Evolutionary conservation across 164 flowering plant genomes (phyloP).

Genomic region (Berberis thunbergii): DNA sequence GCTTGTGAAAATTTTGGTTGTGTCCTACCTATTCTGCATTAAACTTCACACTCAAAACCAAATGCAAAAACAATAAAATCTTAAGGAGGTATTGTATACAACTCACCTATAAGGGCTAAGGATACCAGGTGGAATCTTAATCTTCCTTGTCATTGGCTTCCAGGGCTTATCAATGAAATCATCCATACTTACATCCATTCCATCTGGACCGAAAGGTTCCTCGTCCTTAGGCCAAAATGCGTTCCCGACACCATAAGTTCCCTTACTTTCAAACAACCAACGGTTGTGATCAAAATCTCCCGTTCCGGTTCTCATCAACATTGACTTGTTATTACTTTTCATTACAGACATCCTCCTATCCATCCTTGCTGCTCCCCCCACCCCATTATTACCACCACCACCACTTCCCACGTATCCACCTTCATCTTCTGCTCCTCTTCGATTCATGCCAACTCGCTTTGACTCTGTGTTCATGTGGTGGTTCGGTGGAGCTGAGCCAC

Average conservation of each 20-base stretch:
- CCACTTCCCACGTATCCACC: not conserved
- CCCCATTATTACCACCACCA: not conserved
- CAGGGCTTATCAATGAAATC: conserved; percentile 6
- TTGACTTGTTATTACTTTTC: not conserved
- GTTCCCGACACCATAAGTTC: conserved; percentile 2
- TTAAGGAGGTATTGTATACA: not conserved
- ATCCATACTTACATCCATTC: not conserved
- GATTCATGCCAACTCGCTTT: not conserved
- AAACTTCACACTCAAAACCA: too few species aligned
- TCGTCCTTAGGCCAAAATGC: conserved; percentile 3
- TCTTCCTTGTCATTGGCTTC: conserved; percentile 3
- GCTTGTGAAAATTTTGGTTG: too few species aligned
- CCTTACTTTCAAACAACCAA: conserved; percentile 2
- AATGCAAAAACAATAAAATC: not conserved
- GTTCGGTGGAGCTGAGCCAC: not conserved
- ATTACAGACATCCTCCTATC: conserved; percentile 2
- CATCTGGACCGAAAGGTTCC: not conserved
- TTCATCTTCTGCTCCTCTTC: conserved; percentile 1
- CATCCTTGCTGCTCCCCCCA: not conserved
- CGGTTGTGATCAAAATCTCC: conserved; percentile 7
- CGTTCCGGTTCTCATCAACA: conserved; percentile 1
- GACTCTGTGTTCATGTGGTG: not conserved
- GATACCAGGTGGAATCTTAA: conserved; percentile 1
- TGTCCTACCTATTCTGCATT: too few species aligned
- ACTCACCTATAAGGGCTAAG: conserved; percentile 5